Evolutionary conservation across 805 yeast species (phyloP), one percentile per base, ranked within the genome.

Genomic region (Saturnispora sekii): DNA sequence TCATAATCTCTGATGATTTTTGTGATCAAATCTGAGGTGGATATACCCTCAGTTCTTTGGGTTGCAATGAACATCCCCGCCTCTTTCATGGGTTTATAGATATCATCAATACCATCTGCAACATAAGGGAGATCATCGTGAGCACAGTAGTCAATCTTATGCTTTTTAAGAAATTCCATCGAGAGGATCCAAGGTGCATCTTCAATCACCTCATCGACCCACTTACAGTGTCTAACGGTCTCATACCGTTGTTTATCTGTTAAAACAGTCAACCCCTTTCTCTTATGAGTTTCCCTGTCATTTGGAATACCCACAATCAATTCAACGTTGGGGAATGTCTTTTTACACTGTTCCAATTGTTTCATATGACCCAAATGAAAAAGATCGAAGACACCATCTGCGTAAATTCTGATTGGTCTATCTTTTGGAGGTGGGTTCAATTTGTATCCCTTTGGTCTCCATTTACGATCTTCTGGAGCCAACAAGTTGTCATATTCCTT

Each of bases 301-400:
- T 84, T 79, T 12, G 97, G 97, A 16, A 90, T 74, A 39, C 98
- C 98, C 56, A 90, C 86, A 26, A 93, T 88, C 56, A 93, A 71
- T 46, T 77, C 73, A 30, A 84, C 95, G 55, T 86, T 86, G 10
- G 85, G 83, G 50, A 93, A 79, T 12, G 95, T 77, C 62, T 90
- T 89, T 57, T 93, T 90, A 55, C 97, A 90, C 66, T 93, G 98
- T 60, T 93, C 97, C 55, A 93, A 71, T 63, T 93, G 98, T 59
- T 88, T 79, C 98, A 93, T 93, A 61, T 93, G 98, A 18, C 98
- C 98, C 58, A 93, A 63, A 64, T 93, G 98, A 67, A 93, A 93
- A 50, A 93, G 68, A 65, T 93, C 98, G 68, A 93, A 93, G 15
- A 93, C 96, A 43, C 98, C 98, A 65, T 93, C 98, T 5, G 98